phyloP scores from a whole-genome alignment of 495 filamentous ascomycete species.

The Tuber umbilicatum region DNA sequence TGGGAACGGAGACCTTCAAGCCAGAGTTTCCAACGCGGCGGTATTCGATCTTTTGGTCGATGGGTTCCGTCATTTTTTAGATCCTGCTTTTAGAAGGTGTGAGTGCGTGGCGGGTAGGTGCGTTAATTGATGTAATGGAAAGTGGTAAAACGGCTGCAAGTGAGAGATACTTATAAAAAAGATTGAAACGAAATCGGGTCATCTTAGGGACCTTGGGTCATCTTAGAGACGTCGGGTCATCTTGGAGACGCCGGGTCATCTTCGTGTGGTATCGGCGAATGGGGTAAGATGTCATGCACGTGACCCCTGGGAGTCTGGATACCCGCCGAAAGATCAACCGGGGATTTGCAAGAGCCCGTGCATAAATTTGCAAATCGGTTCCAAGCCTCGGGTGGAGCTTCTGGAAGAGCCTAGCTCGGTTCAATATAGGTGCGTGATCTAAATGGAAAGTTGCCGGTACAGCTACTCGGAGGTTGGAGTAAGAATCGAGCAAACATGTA shows the following conservation, averaged over 20 bases:
- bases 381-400: not conserved
- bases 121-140: not conserved
- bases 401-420: not conserved
- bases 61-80: conserved; percentile 34
- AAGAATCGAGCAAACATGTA: not conserved
- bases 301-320: not conserved
- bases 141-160: not conserved
- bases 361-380: not conserved
- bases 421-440: not conserved
- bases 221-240: not conserved
- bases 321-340: not conserved
- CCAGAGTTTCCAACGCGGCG: conserved; percentile 58
- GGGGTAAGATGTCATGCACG: not conserved
- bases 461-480: not conserved
- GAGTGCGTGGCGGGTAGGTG: not conserved
- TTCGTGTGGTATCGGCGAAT: not conserved
- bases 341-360: not conserved
- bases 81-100: not conserved
- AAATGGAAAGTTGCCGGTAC: not conserved
- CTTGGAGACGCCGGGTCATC: not conserved
- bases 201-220: not conserved
- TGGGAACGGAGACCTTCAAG: conserved; percentile 59
- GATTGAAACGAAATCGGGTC: not conserved
- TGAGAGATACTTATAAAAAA: not conserved
- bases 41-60: conserved; percentile 48